Evolutionary conservation across 2,329 filamentous ascomycete genomes (phyloP).

Genomic region (Seiridium unicorne): DNA sequence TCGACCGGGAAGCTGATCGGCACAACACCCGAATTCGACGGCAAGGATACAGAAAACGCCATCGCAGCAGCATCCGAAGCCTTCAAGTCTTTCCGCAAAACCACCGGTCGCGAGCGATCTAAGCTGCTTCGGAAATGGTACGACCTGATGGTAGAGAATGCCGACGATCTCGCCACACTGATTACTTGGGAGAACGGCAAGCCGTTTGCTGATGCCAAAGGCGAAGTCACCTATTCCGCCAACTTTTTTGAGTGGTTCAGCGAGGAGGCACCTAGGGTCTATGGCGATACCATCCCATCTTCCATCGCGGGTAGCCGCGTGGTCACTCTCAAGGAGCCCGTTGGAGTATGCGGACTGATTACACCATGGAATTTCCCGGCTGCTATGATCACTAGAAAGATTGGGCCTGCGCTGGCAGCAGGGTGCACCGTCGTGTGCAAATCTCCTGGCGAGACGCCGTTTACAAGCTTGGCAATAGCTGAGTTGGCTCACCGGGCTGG

Average conservation of each 20-base stretch:
- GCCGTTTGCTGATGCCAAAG: constrained; percentile 71
- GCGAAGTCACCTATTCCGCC: constrained; percentile 70
- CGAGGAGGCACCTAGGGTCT: constrained; percentile 71
- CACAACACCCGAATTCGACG: constrained; percentile 79
- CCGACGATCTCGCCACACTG: constrained; percentile 76
- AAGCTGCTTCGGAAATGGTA: constrained; percentile 79
- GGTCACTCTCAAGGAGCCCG: constrained; percentile 76
- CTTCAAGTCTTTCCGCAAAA: constrained; percentile 67
- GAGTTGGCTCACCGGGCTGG: constrained; percentile 85
- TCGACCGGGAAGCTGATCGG: constrained; percentile 79
- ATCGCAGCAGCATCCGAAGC: constrained; percentile 81
- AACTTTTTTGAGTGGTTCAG: constrained; percentile 80
- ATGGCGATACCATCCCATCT: constrained; percentile 73
- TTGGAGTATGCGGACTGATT: constrained; percentile 80
- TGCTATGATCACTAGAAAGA: constrained; percentile 72
- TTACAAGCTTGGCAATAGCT: constrained; percentile 82
- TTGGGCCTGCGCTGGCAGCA: constrained; percentile 78
- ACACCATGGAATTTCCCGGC: constrained; percentile 89
- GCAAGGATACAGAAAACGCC: constrained; percentile 74
- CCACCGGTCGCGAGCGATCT: constrained; percentile 72
- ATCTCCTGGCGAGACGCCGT: constrained; percentile 87
- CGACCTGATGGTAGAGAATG: constrained; percentile 74
- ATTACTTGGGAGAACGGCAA: constrained; percentile 93
- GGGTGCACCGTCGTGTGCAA: constrained; percentile 94
- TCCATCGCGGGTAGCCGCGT: constrained; percentile 71